A percentile compares a stretch with the other conserved stretches of the same genome.
phyloP scores from a whole-genome alignment of 441 rosid species.

The Populus hybrid region DNA sequence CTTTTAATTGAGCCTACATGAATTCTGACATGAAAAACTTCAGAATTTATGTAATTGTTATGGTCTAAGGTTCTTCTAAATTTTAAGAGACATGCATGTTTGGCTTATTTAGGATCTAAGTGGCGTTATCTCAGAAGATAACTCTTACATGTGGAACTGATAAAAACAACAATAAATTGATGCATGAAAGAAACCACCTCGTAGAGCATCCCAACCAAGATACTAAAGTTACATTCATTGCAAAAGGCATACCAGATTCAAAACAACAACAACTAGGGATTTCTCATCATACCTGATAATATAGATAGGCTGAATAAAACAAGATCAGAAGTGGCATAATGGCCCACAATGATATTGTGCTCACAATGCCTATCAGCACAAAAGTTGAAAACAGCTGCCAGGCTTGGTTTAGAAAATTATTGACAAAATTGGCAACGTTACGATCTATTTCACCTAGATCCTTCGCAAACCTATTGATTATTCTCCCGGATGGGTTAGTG shows the following conservation, averaged over 20 bases:
- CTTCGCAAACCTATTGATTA: slow-evolving; percentile 93
- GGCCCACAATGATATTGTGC: slow-evolving; percentile 94
- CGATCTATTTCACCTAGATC: slow-evolving; percentile 95
- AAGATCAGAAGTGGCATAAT: slow-evolving; percentile 91
- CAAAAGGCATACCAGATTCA: background rate
- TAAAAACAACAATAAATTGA: background rate
- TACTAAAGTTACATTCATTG: background rate
- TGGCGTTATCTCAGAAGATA: background rate
- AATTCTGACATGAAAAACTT: background rate
- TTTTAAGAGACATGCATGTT: background rate
- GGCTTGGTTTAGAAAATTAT: slow-evolving; percentile 65
- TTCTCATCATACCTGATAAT: slow-evolving; percentile 65
- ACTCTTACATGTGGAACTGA: background rate
- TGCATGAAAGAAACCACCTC: background rate
- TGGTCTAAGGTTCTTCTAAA: background rate
- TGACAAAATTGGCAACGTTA: slow-evolving; percentile 60
- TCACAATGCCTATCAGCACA: slow-evolving; percentile 78
- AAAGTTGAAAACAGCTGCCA: slow-evolving; percentile 98
- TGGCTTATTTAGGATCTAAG: background rate
- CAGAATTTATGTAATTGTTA: too few relatives aligned
- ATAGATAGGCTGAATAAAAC: slow-evolving; percentile 89
- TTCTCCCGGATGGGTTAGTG: slow-evolving; percentile 84
- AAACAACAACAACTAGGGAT: background rate
- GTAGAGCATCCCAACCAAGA: background rate
- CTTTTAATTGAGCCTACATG: background rate